Evolutionary conservation across 495 filamentous ascomycete genomes (phyloP).

Genomic region (Penicillium tannophilum): DNA sequence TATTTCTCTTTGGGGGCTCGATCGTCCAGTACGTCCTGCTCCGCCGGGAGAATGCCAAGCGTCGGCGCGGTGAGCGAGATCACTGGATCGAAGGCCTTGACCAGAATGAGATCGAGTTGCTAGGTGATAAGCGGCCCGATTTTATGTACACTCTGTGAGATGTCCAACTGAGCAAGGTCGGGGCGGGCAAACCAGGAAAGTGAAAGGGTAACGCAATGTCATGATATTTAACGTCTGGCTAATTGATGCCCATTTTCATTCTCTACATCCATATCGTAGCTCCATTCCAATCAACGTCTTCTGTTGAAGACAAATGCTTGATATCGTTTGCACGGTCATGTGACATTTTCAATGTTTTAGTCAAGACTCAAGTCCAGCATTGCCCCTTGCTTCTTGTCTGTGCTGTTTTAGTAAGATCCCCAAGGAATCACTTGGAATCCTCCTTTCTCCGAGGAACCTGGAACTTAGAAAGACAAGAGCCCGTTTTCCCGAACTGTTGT

Average conservation of each 20-base stretch:
- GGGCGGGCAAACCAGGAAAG: too few species aligned
- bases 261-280: background rate
- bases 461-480: background rate
- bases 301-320: background rate
- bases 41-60: conserved; percentile 39
- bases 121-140: conserved; percentile 74
- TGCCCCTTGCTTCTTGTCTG: background rate
- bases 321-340: background rate
- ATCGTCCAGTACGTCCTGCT: conserved; percentile 68
- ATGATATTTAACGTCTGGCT: background rate
- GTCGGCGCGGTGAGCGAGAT: conserved; percentile 66
- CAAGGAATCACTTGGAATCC: background rate
- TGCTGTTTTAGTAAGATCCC: background rate
- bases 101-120: conserved; percentile 31
- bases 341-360: background rate
- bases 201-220: too few species aligned
- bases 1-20: conserved; percentile 63
- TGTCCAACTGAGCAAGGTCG: too few species aligned
- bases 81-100: conserved; percentile 53
- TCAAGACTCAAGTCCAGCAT: background rate
- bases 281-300: background rate
- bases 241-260: background rate
- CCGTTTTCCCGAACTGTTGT: background rate
- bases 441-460: background rate
- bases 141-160: conserved; percentile 72